These are phyloP conservation scores for Leccinum barrowsii DNA, from an alignment of 768 basidiomycete species.

Conservation along the genomic window DNA sequence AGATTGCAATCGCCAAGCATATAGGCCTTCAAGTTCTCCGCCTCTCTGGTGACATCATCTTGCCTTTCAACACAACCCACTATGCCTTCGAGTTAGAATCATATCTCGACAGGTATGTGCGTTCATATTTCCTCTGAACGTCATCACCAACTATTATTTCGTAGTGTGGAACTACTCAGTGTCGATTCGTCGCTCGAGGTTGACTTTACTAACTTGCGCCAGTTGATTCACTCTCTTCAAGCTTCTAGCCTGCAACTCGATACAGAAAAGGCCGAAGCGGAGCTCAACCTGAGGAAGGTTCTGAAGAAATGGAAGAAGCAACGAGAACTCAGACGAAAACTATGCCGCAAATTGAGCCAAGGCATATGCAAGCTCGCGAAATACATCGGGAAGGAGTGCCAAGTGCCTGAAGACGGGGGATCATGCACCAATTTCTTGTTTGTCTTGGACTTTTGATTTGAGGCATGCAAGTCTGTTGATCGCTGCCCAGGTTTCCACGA, in stretches of 20 bases:
- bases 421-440: not conserved
- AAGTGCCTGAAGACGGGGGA: not conserved
- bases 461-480: not conserved
- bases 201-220: slow-evolving; percentile 39
- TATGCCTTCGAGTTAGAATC: slow-evolving; percentile 61
- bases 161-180: slow-evolving; percentile 30
- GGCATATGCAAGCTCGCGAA: slow-evolving; percentile 24
- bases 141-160: not conserved
- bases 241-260: slow-evolving; percentile 53
- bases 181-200: slow-evolving; percentile 32
- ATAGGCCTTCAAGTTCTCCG: slow-evolving; percentile 61
- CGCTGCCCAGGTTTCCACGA: not conserved
- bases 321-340: slow-evolving; percentile 6
- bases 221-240: slow-evolving; percentile 48
- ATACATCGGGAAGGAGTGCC: not conserved
- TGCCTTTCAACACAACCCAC: slow-evolving; percentile 76
- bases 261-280: slow-evolving; percentile 53
- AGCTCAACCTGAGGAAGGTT: slow-evolving; percentile 15
- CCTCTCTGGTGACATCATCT: slow-evolving; percentile 56
- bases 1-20: slow-evolving; percentile 67
- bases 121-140: not conserved
- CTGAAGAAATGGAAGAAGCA: slow-evolving; percentile 31
- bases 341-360: slow-evolving; percentile 23
- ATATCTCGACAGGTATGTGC: slow-evolving; percentile 56
- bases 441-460: not conserved